These are phyloP conservation scores for Ogataea allantospora DNA, from an alignment of 805 yeast species.

Conservation along the genomic window DNA sequence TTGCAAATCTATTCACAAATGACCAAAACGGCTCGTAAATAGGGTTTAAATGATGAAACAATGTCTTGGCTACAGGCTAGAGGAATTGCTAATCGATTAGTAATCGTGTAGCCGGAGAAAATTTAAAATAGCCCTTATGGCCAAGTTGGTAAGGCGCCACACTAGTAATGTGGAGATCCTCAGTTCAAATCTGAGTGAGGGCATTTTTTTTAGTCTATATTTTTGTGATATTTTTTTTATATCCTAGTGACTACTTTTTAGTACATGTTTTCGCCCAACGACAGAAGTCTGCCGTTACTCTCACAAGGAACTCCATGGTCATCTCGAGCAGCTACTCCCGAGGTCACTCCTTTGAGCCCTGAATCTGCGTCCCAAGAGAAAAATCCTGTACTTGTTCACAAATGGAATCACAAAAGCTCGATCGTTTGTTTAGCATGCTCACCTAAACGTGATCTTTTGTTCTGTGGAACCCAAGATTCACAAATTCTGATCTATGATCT, in stretches of 20 bases:
- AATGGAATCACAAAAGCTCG: conserved; percentile 74
- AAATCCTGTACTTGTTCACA: conserved; percentile 42
- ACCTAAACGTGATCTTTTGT: conserved; percentile 54
- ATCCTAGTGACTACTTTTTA: not conserved
- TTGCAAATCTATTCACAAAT: no score
- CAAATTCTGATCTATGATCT: conserved; percentile 70
- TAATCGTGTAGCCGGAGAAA: no score
- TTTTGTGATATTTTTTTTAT: conserved; percentile 2
- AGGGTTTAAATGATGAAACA: no score
- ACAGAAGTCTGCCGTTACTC: conserved; percentile 19
- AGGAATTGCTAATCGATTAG: no score
- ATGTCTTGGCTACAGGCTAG: no score
- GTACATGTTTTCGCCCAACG: conserved; percentile 6
- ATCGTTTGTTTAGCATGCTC: conserved; percentile 70
- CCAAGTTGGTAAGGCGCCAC: conserved; percentile 38
- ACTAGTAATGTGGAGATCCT: conserved; percentile 38
- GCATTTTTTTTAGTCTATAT: conserved; percentile 19
- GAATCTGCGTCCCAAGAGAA: not conserved
- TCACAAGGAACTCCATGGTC: conserved; percentile 4
- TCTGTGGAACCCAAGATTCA: conserved; percentile 91
- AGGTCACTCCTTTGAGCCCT: not conserved
- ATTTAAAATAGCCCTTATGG: conserved; percentile 33
- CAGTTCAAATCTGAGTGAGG: conserved; percentile 36
- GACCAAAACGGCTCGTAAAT: no score
- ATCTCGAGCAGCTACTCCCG: conserved; percentile 13